Base-by-base conservation (phyloP, 2,329 filamentous ascomycete genomes). In the Bipolaris zeicola region DNA sequence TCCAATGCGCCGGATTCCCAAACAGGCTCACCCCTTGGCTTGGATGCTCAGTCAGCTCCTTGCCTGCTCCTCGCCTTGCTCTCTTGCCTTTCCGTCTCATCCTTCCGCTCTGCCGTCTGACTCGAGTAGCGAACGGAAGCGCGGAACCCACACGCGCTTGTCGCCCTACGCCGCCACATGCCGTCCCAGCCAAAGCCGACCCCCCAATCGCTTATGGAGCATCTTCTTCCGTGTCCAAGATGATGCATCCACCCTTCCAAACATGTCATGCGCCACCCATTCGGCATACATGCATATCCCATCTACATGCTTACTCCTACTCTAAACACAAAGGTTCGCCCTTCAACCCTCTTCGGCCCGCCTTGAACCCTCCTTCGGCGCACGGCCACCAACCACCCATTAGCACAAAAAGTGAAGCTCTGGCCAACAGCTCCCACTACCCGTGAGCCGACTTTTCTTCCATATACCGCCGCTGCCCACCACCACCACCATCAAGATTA, bases 121-220 rank as follows among this genome's bases (percentile, higher is more conserved):
- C 58, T 55, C 54, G 60, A 54, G 52, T 63, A 59, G 60, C 54
- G 46, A 53, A 43, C 58, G 44, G 60, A 64, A 58, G 61, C 62
- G 64, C 62, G 64, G 64, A 65, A 54, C 54, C 57, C 26, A 28
- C 8, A 60, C 58, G 60, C 62, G 62, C 58, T 61, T 60, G 55
- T 59, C 58, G 51, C 39, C 38, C n/a, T 50, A 38, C 16, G 36
- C 36, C 36, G 24, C 28, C 20, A 41, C 24, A 22, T 41, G 38
- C 54, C 43, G 43, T 46, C 31, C 43, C 42, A 20, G 48, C 16
- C 28, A n/a, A 36, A 48, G 33, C 3, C n/a, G 26, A 31, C 42
- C 38, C 49, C 46, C 46, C 37, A 54, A 54, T 54, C 52, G 50
- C 28, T 48, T 48, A 26, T 49, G 55, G 44, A 31, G 18, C 50